Evolutionary conservation across 805 yeast species (phyloP).

Genomic region (Kregervanrija delftensis): DNA sequence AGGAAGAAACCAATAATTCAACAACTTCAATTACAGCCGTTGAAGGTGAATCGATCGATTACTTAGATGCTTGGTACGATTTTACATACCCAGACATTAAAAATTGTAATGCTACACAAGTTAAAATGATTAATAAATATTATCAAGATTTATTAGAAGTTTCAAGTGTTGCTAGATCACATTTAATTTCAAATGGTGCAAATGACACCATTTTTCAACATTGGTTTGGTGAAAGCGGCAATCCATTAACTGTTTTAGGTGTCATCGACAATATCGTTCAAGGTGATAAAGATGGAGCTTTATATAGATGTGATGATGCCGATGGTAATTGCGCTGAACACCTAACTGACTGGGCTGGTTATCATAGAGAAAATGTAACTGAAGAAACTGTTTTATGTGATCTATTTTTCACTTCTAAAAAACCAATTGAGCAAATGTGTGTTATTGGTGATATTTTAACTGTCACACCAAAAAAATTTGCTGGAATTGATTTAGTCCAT

Average conservation of each 20-base stretch:
- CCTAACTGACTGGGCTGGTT: slow-evolving; percentile 32
- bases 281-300: slow-evolving; percentile 27
- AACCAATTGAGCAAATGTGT: slow-evolving; percentile 28
- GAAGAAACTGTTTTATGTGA: slow-evolving; percentile 37
- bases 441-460: slow-evolving; percentile 28
- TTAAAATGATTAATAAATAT: slow-evolving; percentile 17
- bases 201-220: slow-evolving; percentile 26
- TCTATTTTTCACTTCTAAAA: slow-evolving; percentile 28
- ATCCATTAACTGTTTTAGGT: slow-evolving; percentile 31
- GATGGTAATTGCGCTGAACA: slow-evolving; percentile 29
- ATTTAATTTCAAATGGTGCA: slow-evolving; percentile 28
- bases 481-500: slow-evolving; percentile 31
- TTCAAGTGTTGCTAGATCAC: slow-evolving; percentile 30
- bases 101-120: slow-evolving; percentile 15
- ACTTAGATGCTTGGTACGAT: slow-evolving; percentile 6
- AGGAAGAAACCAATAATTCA: background rate
- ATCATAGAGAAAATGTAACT: slow-evolving; percentile 30
- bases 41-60: slow-evolving; percentile 1
- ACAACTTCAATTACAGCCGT: background rate
- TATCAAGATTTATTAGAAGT: slow-evolving; percentile 29
- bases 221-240: slow-evolving; percentile 32
- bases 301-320: slow-evolving; percentile 34
- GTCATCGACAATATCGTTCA: slow-evolving; percentile 27
- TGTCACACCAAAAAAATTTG: slow-evolving; percentile 25
- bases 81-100: slow-evolving; percentile 6